phyloP scores from a whole-genome alignment of 2,329 filamentous ascomycete genomes.

The Ceratocystis colombiana region DNA sequence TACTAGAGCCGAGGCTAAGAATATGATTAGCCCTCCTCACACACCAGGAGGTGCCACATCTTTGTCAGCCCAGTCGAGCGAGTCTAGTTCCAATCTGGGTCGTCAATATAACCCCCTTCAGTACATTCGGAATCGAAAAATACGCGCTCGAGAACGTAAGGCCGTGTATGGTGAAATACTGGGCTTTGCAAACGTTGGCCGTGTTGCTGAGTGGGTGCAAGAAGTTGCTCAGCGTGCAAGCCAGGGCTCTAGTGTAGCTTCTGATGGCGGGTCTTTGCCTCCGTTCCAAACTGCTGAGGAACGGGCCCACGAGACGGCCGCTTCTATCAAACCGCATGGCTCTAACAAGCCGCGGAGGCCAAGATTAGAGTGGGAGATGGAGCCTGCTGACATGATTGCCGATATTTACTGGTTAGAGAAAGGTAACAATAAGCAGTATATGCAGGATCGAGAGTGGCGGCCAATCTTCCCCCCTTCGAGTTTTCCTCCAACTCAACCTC shows the following conservation, averaged over 20 bases:
- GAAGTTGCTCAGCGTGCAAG: constrained; percentile 39
- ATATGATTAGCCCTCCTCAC: constrained; percentile 30
- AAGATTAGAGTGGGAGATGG: constrained; percentile 73
- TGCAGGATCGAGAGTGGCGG: constrained; percentile 69
- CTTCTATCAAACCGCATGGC: constrained; percentile 37
- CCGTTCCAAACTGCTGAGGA: constrained; percentile 39
- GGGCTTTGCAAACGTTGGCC: constrained; percentile 64
- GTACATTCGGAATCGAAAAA: constrained; percentile 80
- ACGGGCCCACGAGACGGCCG: constrained; percentile 36
- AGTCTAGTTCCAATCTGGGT: constrained; percentile 41
- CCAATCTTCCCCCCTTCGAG: constrained; percentile 49
- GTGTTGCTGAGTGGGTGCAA: constrained; percentile 68
- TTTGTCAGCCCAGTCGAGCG: constrained; percentile 29
- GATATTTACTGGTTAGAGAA: constrained; percentile 88
- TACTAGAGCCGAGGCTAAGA: constrained; percentile 16
- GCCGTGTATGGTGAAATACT: constrained; percentile 62
- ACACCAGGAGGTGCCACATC: constrained; percentile 33
- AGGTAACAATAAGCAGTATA: constrained; percentile 63
- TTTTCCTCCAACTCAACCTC: constrained; percentile 24
- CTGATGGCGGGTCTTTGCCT: constrained; percentile 33
- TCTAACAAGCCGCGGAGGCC: constrained; percentile 56
- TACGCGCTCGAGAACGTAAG: constrained; percentile 67
- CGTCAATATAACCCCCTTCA: constrained; percentile 85
- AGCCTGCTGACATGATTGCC: constrained; percentile 75
- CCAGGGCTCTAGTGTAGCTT: not conserved